Evolutionary conservation across 768 basidiomycete genomes (phyloP), one percentile per base, ranked within the genome.

Genomic region (Boletus reticulatus): DNA sequence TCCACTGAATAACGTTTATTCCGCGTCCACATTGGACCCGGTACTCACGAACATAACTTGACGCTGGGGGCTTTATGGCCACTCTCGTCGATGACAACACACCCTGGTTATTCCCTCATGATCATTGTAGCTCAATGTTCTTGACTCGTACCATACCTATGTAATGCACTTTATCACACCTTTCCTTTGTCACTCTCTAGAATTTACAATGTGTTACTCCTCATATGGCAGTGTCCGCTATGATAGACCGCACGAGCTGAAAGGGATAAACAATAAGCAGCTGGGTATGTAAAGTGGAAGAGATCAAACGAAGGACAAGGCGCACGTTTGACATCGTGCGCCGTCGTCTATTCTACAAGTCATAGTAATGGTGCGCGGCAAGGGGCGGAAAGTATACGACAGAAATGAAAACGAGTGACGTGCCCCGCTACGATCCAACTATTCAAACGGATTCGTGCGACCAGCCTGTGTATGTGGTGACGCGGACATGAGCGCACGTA

Each of bases 391-490:
- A 20, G 42, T 52, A 55, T 65, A 50, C 19, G 45, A 16, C 14
- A 50, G 39, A 57, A 48, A 50, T 16, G 59, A 53, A 50, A 29
- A 22, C 19, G 44, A 48, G 39, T 17, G 52, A 36, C 12, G 14
- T 48, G 16, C n/a, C 20, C 22, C n/a, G 43, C 24, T 19, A 37
- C 16, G 11, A 43, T 32, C 29, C 22, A 12, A 14, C 64, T 65
- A 80, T 61, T 81, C 79, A 39, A 80, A 74, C 2, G 79, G 79
- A 71, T 92, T 92, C 31, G 89, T 91, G 56, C 85, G 82, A 52
- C 85, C 89, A 50, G 88, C 84, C 89, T 91, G 48, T 43, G 53
- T 19, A 37, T 24, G 14, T 4, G n/a, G 34, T 36, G 34, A 36
- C 34, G 34, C 34, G 14, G 13, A 36, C 34, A 14, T 36, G 12